phyloP scores from a whole-genome alignment of 2,329 filamentous ascomycete species.

The Aspergillus glaucus region DNA sequence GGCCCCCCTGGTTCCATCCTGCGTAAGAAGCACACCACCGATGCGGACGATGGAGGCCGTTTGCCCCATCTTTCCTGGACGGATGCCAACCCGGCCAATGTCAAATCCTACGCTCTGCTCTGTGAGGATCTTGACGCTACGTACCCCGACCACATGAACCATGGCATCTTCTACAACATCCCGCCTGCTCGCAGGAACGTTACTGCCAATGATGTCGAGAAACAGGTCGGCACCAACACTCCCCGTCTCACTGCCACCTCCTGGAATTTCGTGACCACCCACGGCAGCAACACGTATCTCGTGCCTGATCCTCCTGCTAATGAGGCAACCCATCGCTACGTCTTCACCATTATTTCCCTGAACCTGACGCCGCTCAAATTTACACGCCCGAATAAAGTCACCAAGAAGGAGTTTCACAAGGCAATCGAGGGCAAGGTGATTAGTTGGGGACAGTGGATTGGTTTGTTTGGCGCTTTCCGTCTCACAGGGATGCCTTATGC shows the following conservation, averaged over 20 bases:
- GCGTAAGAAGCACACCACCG: constrained; percentile 16
- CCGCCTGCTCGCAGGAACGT: constrained; percentile 14
- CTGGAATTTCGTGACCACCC: constrained; percentile 24
- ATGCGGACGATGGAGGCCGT: constrained; percentile 16
- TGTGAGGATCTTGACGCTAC: constrained; percentile 27
- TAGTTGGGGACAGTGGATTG: constrained; percentile 28
- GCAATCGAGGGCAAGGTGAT: constrained; percentile 24
- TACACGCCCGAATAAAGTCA: constrained; percentile 13
- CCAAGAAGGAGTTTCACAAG: constrained; percentile 20
- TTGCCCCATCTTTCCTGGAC: constrained; percentile 21
- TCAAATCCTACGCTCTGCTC: constrained; percentile 22
- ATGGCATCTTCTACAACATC: constrained; percentile 27
- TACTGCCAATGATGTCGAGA: constrained; percentile 11
- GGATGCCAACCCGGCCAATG: constrained; percentile 8
- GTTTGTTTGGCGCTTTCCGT: constrained; percentile 12
- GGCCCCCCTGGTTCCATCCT: constrained; percentile 19
- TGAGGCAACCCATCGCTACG: constrained; percentile 28
- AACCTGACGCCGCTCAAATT: constrained; percentile 15
- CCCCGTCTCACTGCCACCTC: constrained; percentile 17
- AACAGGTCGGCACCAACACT: constrained; percentile 5
- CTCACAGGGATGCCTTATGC: no score
- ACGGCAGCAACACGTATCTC: constrained; percentile 15
- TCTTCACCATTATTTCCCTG: constrained; percentile 27
- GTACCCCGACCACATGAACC: constrained; percentile 19
- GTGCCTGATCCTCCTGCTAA: constrained; percentile 23